Evolutionary conservation across 1,284 basidiomycete species (phyloP), one percentile per base, ranked within the genome.

Genomic region (Melampsora occidentalis): DNA sequence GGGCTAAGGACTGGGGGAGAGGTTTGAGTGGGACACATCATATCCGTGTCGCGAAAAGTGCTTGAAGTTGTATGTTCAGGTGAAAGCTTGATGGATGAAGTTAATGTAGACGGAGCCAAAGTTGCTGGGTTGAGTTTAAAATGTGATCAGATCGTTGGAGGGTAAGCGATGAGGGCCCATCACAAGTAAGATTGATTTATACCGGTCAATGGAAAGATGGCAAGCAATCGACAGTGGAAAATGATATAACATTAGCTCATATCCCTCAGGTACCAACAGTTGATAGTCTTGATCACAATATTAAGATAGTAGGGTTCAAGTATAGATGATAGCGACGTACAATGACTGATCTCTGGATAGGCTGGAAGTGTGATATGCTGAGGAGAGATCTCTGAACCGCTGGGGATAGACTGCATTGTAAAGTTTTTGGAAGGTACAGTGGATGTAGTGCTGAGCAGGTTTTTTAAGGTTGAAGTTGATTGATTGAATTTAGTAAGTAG

Each of bases 241-340:
- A 46, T 46, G 12, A 46, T 46, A 46, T 46, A 46, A 46, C 42
- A 46, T 46, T 46, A 46, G 42, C 42, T 46, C 42, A 46, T 46
- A 14, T 46, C 14, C 42, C 42, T 46, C 42, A 46, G 42, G 42
- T 10, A 46, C 42, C 42, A 46, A 46, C 42, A 3, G 12, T 12
- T 10, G 42, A 46, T 12, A 10, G 42, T 46, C 42, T 14, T 46
- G 9, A 14, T 46, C 42, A 46, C 42, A 46, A 46, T 46, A 14
- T 46, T 14, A 14, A 46, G 42, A 46, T 46, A 39, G 9, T 39
- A 39, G 35, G 35, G 6, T 39, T 7, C 35, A 46, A 46, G 42
- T 59, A 5, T 28, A 59, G 28, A 59, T 59, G 53, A 59, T 25
- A 59, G 53, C 53, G 28, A 59, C 53, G 53, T 59, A 59, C 53